phyloP scores from a whole-genome alignment of 1,284 basidiomycete genomes.

The Pisolithus thermaeus region DNA sequence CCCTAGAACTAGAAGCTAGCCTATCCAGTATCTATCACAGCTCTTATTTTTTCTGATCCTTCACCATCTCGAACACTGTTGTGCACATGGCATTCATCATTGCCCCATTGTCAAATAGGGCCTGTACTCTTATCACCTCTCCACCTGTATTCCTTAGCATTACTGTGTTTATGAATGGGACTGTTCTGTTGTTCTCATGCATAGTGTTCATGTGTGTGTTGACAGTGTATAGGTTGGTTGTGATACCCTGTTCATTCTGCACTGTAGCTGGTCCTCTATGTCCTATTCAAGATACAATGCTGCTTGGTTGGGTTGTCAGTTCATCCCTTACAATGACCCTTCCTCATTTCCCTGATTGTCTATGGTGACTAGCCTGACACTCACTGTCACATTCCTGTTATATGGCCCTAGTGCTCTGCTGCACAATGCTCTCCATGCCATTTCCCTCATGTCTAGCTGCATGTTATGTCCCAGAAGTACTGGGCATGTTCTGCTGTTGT shows the following conservation, averaged over 20 bases:
- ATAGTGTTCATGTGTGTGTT: not conserved
- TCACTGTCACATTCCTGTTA: too few species aligned
- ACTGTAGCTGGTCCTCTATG: not conserved
- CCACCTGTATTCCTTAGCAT: not conserved
- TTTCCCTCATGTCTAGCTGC: too few species aligned
- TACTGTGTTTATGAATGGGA: not conserved
- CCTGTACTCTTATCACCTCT: not conserved
- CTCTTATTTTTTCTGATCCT: too few species aligned
- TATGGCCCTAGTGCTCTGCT: too few species aligned
- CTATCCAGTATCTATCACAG: too few species aligned
- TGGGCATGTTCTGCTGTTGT: too few species aligned
- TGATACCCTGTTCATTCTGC: not conserved
- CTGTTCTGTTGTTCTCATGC: not conserved
- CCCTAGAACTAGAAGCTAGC: too few species aligned
- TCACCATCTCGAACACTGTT: too few species aligned
- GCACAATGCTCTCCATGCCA: too few species aligned
- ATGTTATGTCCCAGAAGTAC: too few species aligned
- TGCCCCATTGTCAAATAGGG: not conserved
- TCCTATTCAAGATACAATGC: not conserved
- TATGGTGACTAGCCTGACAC: too few species aligned
- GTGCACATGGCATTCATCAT: not conserved
- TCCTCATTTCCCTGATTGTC: not conserved
- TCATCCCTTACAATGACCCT: not conserved
- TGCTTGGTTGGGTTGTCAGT: not conserved
- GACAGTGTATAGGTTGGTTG: not conserved